These are phyloP conservation scores for Hymenoscyphus infarciens DNA, from an alignment of 2,329 filamentous ascomycete species.

Conservation along the genomic window DNA sequence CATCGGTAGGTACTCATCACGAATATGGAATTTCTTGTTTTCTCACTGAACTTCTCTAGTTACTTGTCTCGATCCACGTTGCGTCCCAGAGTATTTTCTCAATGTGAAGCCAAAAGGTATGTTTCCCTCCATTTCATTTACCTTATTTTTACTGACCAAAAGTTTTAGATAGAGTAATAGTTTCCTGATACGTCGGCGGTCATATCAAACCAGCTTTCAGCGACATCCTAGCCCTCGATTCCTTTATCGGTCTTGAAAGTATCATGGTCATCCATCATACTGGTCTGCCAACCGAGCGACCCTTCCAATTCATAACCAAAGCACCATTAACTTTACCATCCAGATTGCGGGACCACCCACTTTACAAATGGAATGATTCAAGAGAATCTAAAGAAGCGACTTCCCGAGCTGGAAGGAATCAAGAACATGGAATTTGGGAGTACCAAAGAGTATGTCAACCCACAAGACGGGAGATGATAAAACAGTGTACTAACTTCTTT, in stretches of 20 bases:
- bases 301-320: not conserved
- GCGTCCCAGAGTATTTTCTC: constrained; percentile 15
- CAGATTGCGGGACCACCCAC: not conserved
- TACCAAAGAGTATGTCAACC: constrained; percentile 25
- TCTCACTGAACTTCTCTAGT: constrained; percentile 3
- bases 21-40: not conserved
- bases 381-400: constrained; percentile 22
- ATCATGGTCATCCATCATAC: not conserved
- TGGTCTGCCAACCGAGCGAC: not conserved
- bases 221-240: not conserved
- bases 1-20: not conserved
- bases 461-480: not conserved
- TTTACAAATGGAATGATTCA: constrained; percentile 14
- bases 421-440: constrained; percentile 29
- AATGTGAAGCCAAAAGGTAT: constrained; percentile 14
- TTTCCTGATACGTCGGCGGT: not conserved
- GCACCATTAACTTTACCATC: not conserved
- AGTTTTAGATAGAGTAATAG: not conserved
- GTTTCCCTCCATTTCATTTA: not conserved
- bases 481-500: not conserved
- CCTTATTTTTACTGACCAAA: not conserved
- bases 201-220: not conserved
- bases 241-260: not conserved
- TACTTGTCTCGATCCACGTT: constrained; percentile 14
- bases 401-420: constrained; percentile 22